Base-by-base conservation (phyloP, 1,284 basidiomycete genomes). In the Pseudomicrostroma phylloplanum region DNA sequence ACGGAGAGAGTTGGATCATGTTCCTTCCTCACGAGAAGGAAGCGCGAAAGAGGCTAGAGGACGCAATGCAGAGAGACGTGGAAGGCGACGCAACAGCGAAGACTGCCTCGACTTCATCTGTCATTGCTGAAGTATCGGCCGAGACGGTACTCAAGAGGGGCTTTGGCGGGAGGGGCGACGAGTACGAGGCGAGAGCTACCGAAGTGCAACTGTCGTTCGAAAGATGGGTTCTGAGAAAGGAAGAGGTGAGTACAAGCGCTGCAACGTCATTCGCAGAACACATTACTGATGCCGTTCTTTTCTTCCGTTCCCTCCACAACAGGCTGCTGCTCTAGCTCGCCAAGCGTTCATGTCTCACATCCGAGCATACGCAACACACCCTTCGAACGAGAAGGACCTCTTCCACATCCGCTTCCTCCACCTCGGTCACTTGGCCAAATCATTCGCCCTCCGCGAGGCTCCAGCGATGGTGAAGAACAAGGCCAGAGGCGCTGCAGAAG, bases 331-430 rank as follows among this genome's bases (percentile, higher is more conserved):
- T 6, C 80, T 89, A 6, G 93, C 96, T 2, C 86, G 91, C 42
- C 88, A 86, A 72, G 96, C 92, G 0, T 99, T 89, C 80, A 83
- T 87, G 25, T 96, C 94, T 0, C 92, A 94, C 79, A 88, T 97
- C 80, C 86, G 96, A 61, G 96, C 96, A 0, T 99, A 98, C 80
- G 90, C 96, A 9, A 99, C 96, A 0, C 96, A 99, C 81, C 93
- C 94, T 0, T 85, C 89, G 3, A 87, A 88, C 65, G 96, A 98
- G 80, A 97, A 97, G 73, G 87, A 90, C 66, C 90, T 96, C 63
- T 98, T 99, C 83, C 92, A 96, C 80, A 87, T 96, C 60, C 88
- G 90, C 40, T 86, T 92, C 70, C 83, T 98, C 9, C 96, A 99
- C 78, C 85, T 96, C 48, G 96, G 96, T 0, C 96, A 99, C 82